phyloP scores from a whole-genome alignment of 768 basidiomycete genomes.

The Amanita muscaria region DNA sequence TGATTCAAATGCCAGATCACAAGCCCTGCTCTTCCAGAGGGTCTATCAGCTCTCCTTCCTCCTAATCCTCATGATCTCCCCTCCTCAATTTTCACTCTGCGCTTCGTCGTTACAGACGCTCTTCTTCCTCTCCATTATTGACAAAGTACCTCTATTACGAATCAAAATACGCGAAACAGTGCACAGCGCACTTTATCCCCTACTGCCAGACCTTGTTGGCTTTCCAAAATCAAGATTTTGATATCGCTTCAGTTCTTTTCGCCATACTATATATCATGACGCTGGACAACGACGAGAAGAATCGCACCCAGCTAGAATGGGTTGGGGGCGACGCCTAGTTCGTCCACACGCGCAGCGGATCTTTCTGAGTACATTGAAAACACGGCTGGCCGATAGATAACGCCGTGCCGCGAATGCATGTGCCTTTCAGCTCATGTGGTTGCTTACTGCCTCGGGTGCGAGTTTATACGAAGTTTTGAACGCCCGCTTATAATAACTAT shows the following conservation, averaged over 20 bases:
- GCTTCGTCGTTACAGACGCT: conserved; percentile 36
- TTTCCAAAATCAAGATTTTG: conserved; percentile 23
- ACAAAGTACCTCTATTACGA: conserved; percentile 35
- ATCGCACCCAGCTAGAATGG: conserved; percentile 44
- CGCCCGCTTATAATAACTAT: conserved; percentile 4
- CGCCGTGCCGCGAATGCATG: conserved; percentile 38
- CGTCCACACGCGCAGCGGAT: conserved; percentile 33
- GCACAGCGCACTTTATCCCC: conserved; percentile 26
- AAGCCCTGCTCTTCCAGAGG: background rate
- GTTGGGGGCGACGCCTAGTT: conserved; percentile 42
- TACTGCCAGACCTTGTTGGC: conserved; percentile 31
- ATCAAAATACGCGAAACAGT: conserved; percentile 20
- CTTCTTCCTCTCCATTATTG: conserved; percentile 41
- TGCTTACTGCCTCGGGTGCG: conserved; percentile 35
- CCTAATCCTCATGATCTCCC: conserved; percentile 9
- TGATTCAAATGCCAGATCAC: conserved; percentile 2
- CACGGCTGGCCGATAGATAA: conserved; percentile 55
- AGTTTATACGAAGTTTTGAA: background rate
- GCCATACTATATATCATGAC: conserved; percentile 46
- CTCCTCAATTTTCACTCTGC: conserved; percentile 23
- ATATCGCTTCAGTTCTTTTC: conserved; percentile 32
- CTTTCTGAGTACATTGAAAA: conserved; percentile 19
- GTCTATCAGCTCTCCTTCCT: background rate
- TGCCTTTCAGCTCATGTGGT: conserved; percentile 59
- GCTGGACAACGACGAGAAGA: conserved; percentile 61